A percentile compares a stretch with the other conserved stretches of the same genome.
These are phyloP conservation scores for Arctium minus DNA, from an alignment of 129 eudicot species.

Conservation along the genomic window DNA sequence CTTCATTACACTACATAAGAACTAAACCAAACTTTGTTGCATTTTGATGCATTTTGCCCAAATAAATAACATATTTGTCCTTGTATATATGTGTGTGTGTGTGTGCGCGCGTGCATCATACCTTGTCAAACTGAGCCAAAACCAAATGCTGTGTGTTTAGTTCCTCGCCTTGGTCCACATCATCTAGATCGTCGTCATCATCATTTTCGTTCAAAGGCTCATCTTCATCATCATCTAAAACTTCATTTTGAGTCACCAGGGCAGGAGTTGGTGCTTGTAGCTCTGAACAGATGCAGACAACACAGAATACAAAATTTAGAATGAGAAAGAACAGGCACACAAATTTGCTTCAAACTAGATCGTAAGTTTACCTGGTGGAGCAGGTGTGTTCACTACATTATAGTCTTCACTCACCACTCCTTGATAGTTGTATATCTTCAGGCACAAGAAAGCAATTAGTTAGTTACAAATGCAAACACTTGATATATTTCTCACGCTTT, in stretches of 20 bases:
- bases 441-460: constrained; percentile 20
- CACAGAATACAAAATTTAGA: constrained; percentile 24
- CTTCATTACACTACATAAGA: background rate
- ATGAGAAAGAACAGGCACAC: background rate
- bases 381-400: constrained; percentile 89
- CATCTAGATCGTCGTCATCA: constrained; percentile 90
- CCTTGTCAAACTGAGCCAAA: constrained; percentile 99
- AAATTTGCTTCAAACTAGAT: constrained; percentile 6
- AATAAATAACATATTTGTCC: background rate
- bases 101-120: background rate
- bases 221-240: constrained; percentile 72
- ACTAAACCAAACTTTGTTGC: background rate
- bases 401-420: constrained; percentile 96
- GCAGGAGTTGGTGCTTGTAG: constrained; percentile 92
- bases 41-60: background rate
- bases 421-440: constrained; percentile 91
- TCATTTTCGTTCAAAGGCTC: constrained; percentile 91
- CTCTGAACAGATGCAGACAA: constrained; percentile 37
- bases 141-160: constrained; percentile 86
- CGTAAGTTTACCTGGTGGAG: constrained; percentile 61
- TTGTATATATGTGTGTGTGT: background rate
- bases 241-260: constrained; percentile 55
- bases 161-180: constrained; percentile 92
- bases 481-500: background rate
- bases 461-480: constrained; percentile 10